A percentile compares a stretch with the other conserved stretches of the same genome.
phyloP scores from a whole-genome alignment of 257 asterid genomes.

The Linaria vulgaris region DNA sequence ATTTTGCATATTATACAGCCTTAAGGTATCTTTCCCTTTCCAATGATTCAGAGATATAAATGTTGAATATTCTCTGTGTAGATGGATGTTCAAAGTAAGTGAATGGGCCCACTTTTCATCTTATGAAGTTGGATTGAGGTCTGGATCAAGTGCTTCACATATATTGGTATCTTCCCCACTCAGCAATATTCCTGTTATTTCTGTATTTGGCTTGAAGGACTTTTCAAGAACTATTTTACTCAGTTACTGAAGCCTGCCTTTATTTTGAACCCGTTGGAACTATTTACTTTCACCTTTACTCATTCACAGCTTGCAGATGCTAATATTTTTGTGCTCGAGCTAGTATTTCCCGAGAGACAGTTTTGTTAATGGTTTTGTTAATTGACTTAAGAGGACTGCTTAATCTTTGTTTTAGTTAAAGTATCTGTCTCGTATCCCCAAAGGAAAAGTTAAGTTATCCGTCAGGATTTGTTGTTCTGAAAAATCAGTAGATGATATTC shows the following conservation, averaged over 20 bases:
- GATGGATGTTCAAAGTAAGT: conserved; percentile 98
- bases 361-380: conserved; percentile 15
- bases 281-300: conserved; percentile 2
- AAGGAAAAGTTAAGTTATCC: too few relatives aligned
- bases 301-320: conserved; percentile 16
- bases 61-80: conserved; percentile 26
- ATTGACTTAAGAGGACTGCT: neutral
- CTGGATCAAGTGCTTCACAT: conserved; percentile 91
- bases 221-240: neutral
- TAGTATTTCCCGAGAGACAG: conserved; percentile 2
- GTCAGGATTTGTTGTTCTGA: conserved; percentile 2
- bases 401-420: conserved; percentile 8
- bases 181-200: conserved; percentile 3
- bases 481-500: conserved; percentile 14
- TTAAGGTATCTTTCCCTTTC: conserved; percentile 22
- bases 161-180: conserved; percentile 64
- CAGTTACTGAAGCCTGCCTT: neutral
- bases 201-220: conserved; percentile 12
- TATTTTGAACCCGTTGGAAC: neutral
- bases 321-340: conserved; percentile 16
- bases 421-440: too few relatives aligned
- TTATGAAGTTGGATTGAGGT: conserved; percentile 93
- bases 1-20: conserved; percentile 9
- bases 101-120: conserved; percentile 97
- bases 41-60: conserved; percentile 23